These are phyloP conservation scores for Fraxinus pennsylvanica DNA, from an alignment of 257 asterid species.

Conservation along the genomic window DNA sequence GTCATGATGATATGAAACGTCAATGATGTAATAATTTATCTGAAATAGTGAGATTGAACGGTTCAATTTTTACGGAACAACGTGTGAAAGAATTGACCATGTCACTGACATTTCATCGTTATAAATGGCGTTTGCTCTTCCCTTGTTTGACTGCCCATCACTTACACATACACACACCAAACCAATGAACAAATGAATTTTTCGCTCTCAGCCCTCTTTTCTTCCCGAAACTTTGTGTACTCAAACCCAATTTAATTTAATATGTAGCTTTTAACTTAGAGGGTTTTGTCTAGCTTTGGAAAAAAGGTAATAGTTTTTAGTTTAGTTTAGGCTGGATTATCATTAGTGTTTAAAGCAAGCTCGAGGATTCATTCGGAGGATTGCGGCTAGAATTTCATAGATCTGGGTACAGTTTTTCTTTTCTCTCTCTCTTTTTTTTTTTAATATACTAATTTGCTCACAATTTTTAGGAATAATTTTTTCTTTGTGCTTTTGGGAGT, in stretches of 20 bases:
- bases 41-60: no score
- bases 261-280: neutral
- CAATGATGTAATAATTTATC: no score
- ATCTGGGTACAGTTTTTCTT: conserved; percentile 37
- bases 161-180: neutral
- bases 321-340: neutral
- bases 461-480: neutral
- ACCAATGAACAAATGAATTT: no score
- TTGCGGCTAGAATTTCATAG: conserved; percentile 25
- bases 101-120: no score
- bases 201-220: neutral
- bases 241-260: neutral
- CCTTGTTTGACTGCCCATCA: neutral
- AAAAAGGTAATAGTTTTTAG: neutral
- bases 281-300: neutral
- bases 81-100: no score
- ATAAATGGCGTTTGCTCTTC: no score
- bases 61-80: no score
- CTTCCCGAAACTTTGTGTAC: neutral
- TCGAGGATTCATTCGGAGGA: conserved; percentile 20
- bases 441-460: neutral
- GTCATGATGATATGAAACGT: no score
- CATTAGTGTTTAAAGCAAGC: conserved; percentile 5
- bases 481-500: conserved; percentile 1
- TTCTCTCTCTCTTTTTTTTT: neutral